Evolutionary conservation across 805 yeast species (phyloP), one percentile per base, ranked within the genome.

Genomic region (Saturnispora saitoi): DNA sequence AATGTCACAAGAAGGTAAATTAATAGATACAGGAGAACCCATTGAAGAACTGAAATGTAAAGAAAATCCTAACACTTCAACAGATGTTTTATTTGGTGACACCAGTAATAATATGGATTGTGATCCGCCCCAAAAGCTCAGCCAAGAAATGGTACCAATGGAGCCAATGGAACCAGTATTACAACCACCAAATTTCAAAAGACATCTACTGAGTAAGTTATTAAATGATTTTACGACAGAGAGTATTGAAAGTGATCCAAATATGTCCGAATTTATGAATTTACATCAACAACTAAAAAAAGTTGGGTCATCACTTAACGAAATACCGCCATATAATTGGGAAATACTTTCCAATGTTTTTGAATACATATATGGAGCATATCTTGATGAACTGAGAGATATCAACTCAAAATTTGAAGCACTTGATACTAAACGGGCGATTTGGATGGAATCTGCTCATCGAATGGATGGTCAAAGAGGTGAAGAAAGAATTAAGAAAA

Each of bases 31-130:
- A 8, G 17, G 8, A 24, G 5, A 6, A 24, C 3, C 5, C 7
- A 31, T 2, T 12, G 19, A 17, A 64, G 83, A 56, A 80, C 75
- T 52, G 40, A 6, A 1, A 2, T 9, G 38, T 34, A 34, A 34
- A 34, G 20, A 34, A 4, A 22, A 20, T 34, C 38, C 38, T 34
- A 34, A 34, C 12, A 34, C 38, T 2, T 34, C 38, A 19, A 34
- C 38, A 7, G 38, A 34, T 17, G 38, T 34, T 6, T 34, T 34
- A 17, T 19, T 34, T 19, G 38, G 38, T 20, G 38, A 34, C 22
- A 34, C 38, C 38, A 34, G 22, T 15, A 34, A 34, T 5, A 20
- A 34, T 34, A 14, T 20, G 19, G 38, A 34, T 17, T 34, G 19
- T 24, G 17, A 20, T 4, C 15, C 24, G 15, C 26, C 26, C 22